These are phyloP conservation scores for Calonectria crousiana DNA, from an alignment of 2,329 filamentous ascomycete genomes.

Conservation along the genomic window DNA sequence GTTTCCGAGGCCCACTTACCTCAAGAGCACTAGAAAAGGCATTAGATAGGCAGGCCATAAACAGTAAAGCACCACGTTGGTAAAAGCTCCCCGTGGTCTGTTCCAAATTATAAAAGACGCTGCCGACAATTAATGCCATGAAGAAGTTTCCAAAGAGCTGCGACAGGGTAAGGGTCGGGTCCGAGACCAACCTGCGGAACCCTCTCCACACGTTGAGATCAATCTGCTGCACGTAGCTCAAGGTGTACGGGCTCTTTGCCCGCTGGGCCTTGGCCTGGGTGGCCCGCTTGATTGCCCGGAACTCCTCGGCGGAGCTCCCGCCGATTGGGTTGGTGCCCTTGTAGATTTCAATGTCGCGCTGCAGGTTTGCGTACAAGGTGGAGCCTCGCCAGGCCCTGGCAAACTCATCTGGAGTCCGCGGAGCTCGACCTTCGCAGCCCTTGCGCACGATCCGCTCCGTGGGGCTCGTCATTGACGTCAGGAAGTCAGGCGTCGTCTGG, in stretches of 20 bases:
- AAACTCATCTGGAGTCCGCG: conserved; percentile 53
- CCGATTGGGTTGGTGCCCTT: conserved; percentile 48
- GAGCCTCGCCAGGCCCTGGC: conserved; percentile 48
- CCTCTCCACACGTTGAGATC: conserved; percentile 48
- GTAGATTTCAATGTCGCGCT: conserved; percentile 64
- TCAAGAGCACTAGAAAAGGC: conserved; percentile 54
- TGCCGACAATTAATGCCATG: conserved; percentile 64
- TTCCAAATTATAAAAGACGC: conserved; percentile 62
- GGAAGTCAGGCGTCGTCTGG: conserved; percentile 78
- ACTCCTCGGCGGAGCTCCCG: conserved; percentile 60
- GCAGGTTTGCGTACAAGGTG: conserved; percentile 47
- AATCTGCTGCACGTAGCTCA: conserved; percentile 39
- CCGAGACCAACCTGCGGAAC: conserved; percentile 52
- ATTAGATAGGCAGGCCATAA: conserved; percentile 65
- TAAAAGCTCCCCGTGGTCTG: conserved; percentile 59
- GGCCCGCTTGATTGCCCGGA: conserved; percentile 58
- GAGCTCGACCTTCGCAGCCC: conserved; percentile 48
- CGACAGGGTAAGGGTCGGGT: conserved; percentile 54
- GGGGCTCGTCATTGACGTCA: conserved; percentile 65
- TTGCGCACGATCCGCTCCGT: conserved; percentile 47
- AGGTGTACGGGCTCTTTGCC: conserved; percentile 37
- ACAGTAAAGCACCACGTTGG: conserved; percentile 60
- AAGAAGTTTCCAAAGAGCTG: conserved; percentile 58
- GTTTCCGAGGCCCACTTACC: conserved; percentile 31
- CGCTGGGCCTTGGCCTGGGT: conserved; percentile 59